These are phyloP conservation scores for Candida succiphila DNA, from an alignment of 805 yeast genomes.

Conservation along the genomic window DNA sequence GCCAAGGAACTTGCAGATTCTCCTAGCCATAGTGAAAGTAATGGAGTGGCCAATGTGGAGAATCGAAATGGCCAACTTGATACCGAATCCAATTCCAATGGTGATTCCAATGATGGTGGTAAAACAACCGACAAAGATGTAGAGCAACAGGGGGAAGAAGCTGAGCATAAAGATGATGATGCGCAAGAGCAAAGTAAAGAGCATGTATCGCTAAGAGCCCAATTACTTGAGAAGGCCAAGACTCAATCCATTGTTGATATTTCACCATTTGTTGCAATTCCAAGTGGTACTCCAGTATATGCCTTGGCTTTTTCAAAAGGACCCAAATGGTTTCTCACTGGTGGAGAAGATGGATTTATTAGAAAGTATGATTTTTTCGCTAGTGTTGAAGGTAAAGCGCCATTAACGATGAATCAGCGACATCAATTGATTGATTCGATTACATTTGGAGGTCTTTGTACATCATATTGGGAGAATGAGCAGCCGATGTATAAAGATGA, in stretches of 20 bases:
- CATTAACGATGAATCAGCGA: conserved; percentile 82
- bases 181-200: conserved; percentile 1
- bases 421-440: conserved; percentile 84
- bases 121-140: background rate
- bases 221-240: conserved; percentile 32
- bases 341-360: conserved; percentile 93
- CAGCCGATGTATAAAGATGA: conserved; percentile 54
- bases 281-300: conserved; percentile 71
- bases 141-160: conserved; percentile 10
- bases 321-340: conserved; percentile 80
- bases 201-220: conserved; percentile 7
- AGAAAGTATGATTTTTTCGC: conserved; percentile 81
- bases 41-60: background rate
- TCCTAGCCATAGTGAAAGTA: too few species aligned
- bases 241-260: conserved; percentile 55
- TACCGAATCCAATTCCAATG: conserved; percentile 1
- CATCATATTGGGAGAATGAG: conserved; percentile 94
- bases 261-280: conserved; percentile 79
- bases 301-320: conserved; percentile 71
- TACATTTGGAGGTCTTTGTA: conserved; percentile 71
- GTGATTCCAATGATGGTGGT: background rate
- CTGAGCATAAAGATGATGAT: conserved; percentile 1
- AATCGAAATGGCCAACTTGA: background rate
- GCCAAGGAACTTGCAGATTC: too few species aligned
- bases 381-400: conserved; percentile 78